Evolutionary conservation across 768 basidiomycete species (phyloP), one percentile per base, ranked within the genome.

Genomic region (Russula ochroleuca): DNA sequence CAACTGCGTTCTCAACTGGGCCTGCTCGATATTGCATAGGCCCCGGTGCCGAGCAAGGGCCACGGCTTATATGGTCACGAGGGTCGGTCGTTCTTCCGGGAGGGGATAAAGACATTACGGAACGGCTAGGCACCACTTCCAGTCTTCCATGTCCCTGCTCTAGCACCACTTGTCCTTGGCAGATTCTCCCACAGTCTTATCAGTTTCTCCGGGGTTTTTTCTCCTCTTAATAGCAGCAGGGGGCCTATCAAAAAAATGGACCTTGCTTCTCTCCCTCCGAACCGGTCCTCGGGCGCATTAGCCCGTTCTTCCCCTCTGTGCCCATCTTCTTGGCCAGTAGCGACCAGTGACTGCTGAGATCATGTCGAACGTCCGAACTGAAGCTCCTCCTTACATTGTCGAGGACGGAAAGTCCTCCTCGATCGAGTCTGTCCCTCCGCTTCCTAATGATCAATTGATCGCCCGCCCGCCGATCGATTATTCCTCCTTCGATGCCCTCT

Each of bases 391-490:
- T 31, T 25, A 57, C 40, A 4, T 23, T 1, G n/a, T 15, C 23
- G 50, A 58, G 7, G 50, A 63, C 9, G 33, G 21, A 38, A 59
- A 31, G 25, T 63, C 62, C 14, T 8, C 21, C 14, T 8, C 21
- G 7, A 33, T 43, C 9, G 43, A 53, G 28, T 28, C 57, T 38
- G 23, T 23, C 23, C 33, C 41, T 8, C 49, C 49, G 13, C 52
- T 43, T 10, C 31, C 52, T 19, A 33, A 40, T 14, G 59, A 60
- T 37, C 53, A 43, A 21, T 4, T 31, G 28, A 9, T 56, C 33
- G 63, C 25, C 21, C 74, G 88, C 3, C 90, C 91, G 3, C 79
- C 82, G 19, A 85, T 93, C 68, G 79, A 81, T 40, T 92, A 84
- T 69, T 80, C 80, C 13, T 90, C 90, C n/a, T 69, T 76, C 5